phyloP scores from a whole-genome alignment of 768 basidiomycete genomes.

The Boletus fagicola region DNA sequence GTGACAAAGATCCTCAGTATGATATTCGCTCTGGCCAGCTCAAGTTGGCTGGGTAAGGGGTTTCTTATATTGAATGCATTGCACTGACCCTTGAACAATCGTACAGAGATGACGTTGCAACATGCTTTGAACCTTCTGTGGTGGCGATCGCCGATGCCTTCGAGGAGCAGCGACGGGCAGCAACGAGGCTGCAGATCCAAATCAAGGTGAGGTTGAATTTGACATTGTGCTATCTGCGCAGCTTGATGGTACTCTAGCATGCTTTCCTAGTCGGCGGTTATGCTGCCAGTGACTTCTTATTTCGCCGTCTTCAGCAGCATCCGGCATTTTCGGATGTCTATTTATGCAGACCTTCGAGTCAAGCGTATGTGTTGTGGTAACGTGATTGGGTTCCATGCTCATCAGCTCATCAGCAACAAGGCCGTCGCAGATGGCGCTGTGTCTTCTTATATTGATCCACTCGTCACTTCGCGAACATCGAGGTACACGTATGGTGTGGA shows the following conservation, averaged over 20 bases:
- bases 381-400: not conserved
- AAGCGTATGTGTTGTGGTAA: conserved; percentile 38
- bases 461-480: conserved; percentile 43
- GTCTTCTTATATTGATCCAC: conserved; percentile 41
- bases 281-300: conserved; percentile 48
- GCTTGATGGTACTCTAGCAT: conserved; percentile 16
- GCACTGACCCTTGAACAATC: not conserved
- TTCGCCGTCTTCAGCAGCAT: conserved; percentile 39
- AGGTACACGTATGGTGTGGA: conserved; percentile 40
- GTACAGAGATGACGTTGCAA: conserved; percentile 35
- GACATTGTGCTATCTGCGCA: not conserved
- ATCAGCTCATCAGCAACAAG: conserved; percentile 33
- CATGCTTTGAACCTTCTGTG: conserved; percentile 44
- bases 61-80: not conserved
- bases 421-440: conserved; percentile 52
- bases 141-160: conserved; percentile 36
- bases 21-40: conserved; percentile 39
- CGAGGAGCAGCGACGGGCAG: conserved; percentile 23
- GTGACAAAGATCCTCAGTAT: conserved; percentile 34
- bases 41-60: conserved; percentile 35
- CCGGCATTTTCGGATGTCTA: conserved; percentile 37
- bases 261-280: conserved; percentile 54
- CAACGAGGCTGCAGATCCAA: conserved; percentile 22
- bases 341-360: conserved; percentile 47
- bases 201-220: conserved; percentile 18